Percentiles rank a stretch among this genome's conserved stretches.
These are phyloP conservation scores for Sedum album DNA, from an alignment of 164 flowering plant genomes.

Conservation along the genomic window DNA sequence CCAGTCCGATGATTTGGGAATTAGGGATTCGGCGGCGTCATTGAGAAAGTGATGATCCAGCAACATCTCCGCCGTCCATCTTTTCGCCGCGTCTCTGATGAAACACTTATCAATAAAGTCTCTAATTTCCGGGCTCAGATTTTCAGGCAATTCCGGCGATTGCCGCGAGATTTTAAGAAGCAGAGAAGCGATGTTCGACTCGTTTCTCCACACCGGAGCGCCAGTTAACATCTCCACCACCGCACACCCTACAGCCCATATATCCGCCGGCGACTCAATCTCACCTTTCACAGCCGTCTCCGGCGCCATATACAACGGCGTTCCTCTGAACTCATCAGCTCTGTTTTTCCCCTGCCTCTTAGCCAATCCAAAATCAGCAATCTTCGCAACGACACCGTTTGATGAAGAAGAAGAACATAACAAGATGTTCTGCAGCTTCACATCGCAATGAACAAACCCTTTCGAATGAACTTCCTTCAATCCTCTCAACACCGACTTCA, in stretches of 20 bases:
- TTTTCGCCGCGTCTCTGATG: conserved; percentile 41
- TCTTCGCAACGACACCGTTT: conserved; percentile 25
- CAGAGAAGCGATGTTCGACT: conserved; percentile 24
- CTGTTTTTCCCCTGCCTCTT: conserved; percentile 20
- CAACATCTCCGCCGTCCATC: conserved; percentile 87
- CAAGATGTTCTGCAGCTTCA: conserved; percentile 66
- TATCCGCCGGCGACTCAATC: conserved; percentile 49
- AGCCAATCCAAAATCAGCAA: conserved; percentile 80
- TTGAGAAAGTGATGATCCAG: conserved; percentile 61
- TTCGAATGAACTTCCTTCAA: conserved; percentile 35
- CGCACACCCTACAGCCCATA: conserved; percentile 82
- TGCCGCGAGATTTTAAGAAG: conserved; percentile 49
- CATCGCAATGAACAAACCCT: conserved; percentile 72
- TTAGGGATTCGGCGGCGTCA: neutral
- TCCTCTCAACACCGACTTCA: conserved; percentile 39
- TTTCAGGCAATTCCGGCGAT: conserved; percentile 42
- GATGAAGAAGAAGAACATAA: conserved; percentile 16
- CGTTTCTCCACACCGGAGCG: conserved; percentile 48
- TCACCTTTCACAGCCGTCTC: conserved; percentile 44
- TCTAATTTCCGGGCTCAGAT: conserved; percentile 44
- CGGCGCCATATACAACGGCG: conserved; percentile 76
- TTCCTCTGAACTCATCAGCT: conserved; percentile 37
- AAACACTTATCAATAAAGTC: conserved; percentile 64
- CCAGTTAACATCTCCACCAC: conserved; percentile 72
- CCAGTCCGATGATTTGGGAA: neutral